Evolutionary conservation across 2,329 filamentous ascomycete species (phyloP), one percentile per base, ranked within the genome.

Genomic region (Aspergillus puulaauensis): DNA sequence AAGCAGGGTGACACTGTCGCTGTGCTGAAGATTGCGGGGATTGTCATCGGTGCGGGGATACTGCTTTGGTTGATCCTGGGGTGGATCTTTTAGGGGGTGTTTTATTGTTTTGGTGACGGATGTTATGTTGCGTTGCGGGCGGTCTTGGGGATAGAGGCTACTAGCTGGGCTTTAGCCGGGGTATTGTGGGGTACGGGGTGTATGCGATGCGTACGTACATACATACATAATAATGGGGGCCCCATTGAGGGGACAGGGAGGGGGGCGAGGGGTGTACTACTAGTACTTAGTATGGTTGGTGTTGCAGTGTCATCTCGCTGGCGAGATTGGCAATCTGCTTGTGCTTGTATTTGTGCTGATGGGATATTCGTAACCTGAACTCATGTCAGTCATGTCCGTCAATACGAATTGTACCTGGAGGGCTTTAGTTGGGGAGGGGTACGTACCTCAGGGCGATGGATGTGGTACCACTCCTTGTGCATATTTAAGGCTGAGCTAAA

Each of bases 1-100:
- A 88, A 88, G 52, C 86, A 88, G 54, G 95, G 95, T 51, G 96
- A 97, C 77, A 93, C 91, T 68, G 85, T 96, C 41, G 93, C 95
- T 15, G 88, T 98, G 40, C 76, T 99, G 60, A 97, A 97, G 75
- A 80, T 99, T 49, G 87, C 92, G 0, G 93, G 85, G 23, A 96
- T 97, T 40, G 82, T 96, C 23, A 83, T 93, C 44, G 91, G 78
- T 6, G 75, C 79, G 8, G 87, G 96, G 47, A 67, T 98, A 53
- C 75, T 92, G 56, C 70, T 96, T 40, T 98, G 90, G 76, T 92
- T 92, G 70, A 77, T 88, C 12, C 77, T 83, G 65, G 84, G 84
- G 64, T 80, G 87, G 73, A 78, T 91, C 54, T 84, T 90, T 43
- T 77, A 37, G 27, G 19, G 46, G 11, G 9, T 31, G 27, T 8